Evolutionary conservation across 2,329 filamentous ascomycete species (phyloP).

Genomic region (Alternaria sp.): DNA sequence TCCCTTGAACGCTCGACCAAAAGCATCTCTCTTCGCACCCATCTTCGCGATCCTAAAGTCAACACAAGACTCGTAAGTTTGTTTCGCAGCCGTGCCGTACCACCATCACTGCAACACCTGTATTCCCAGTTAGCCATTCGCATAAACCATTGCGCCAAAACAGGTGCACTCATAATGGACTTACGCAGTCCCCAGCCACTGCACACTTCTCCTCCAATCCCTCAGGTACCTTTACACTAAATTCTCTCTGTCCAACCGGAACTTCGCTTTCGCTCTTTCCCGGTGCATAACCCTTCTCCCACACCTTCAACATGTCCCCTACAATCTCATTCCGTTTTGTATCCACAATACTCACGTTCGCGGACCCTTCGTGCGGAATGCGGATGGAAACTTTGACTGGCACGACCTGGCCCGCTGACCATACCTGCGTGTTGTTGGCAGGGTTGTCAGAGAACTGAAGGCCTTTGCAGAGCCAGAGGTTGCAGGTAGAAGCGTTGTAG

Average conservation of each 20-base stretch:
- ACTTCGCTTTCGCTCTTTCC: slow-evolving; percentile 40
- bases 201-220: slow-evolving; percentile 56
- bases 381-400: slow-evolving; percentile 58
- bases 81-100: slow-evolving; percentile 62
- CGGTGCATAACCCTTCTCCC: slow-evolving; percentile 44
- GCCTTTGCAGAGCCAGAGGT: slow-evolving; percentile 66
- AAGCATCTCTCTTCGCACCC: neutral
- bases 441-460: slow-evolving; percentile 66
- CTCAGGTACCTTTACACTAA: slow-evolving; percentile 62
- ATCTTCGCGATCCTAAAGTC: slow-evolving; percentile 59
- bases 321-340: slow-evolving; percentile 63
- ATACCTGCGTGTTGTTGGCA: slow-evolving; percentile 60
- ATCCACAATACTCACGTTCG: slow-evolving; percentile 68
- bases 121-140: neutral
- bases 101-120: slow-evolving; percentile 68
- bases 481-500: slow-evolving; percentile 59
- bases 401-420: slow-evolving; percentile 54
- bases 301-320: slow-evolving; percentile 48
- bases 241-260: slow-evolving; percentile 56
- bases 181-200: slow-evolving; percentile 57
- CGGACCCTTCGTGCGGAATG: slow-evolving; percentile 63
- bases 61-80: slow-evolving; percentile 70
- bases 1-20: slow-evolving; percentile 12
- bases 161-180: slow-evolving; percentile 8
- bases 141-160: neutral